Conservation (phyloP, 208 protist genomes). For the Borovskyia barvae region DNA sequence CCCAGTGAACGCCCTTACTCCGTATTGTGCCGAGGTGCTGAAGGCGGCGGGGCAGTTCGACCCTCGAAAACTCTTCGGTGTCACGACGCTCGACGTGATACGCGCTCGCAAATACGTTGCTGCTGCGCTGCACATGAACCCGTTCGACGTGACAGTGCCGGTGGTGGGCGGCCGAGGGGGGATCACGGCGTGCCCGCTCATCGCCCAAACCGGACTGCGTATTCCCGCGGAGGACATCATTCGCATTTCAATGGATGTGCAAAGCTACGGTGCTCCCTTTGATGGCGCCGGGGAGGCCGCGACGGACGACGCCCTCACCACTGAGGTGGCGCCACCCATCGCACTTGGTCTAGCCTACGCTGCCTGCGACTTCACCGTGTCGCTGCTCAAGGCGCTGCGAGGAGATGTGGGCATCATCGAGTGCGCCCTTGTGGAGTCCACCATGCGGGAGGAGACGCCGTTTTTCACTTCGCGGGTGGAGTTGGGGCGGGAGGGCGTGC, state of each 20-base stretch:
- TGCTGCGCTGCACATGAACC: conserved; percentile 58
- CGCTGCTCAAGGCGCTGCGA: conserved; percentile 71
- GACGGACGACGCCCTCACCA: conserved; percentile 22
- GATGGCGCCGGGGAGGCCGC: conserved; percentile 9
- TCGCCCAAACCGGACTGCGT: conserved; percentile 79
- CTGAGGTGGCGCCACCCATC: conserved; percentile 30
- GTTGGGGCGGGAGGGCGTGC: conserved; percentile 81
- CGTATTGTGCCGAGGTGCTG: conserved; percentile 88
- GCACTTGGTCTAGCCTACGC: conserved; percentile 67
- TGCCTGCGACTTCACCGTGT: conserved; percentile 58
- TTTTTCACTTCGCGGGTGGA: conserved; percentile 87
- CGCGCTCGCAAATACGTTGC: conserved; percentile 68
- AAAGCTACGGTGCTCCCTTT: conserved; percentile 50
- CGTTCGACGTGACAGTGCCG: conserved; percentile 79
- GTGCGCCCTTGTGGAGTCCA: conserved; percentile 78
- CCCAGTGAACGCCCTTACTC: conserved; percentile 93
- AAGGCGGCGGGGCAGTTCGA: conserved; percentile 72
- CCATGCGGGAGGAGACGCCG: conserved; percentile 51
- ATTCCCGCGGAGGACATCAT: conserved; percentile 54
- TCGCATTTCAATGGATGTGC: conserved; percentile 46
- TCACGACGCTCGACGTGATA: conserved; percentile 92
- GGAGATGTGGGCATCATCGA: conserved; percentile 80
- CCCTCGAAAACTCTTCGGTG: conserved; percentile 86
- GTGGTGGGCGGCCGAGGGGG: conserved; percentile 95
- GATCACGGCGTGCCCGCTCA: conserved; percentile 87